Evolutionary conservation across 179 eudicot species (phyloP).

Genomic region (Sideroxylon spinosum): DNA sequence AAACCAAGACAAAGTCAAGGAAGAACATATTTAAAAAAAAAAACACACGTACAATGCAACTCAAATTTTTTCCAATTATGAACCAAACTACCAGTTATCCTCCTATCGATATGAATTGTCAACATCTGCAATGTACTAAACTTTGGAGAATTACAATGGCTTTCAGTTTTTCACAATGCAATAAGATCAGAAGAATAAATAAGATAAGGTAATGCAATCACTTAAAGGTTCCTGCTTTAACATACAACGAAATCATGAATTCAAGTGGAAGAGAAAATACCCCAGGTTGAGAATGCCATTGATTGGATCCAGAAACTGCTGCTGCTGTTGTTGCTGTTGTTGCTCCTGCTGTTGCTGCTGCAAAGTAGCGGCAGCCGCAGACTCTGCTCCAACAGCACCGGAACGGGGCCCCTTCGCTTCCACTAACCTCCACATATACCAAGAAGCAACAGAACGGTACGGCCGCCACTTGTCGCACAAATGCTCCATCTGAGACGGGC

Average conservation of each 20-base stretch:
- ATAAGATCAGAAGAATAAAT: neutral
- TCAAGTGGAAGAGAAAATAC: conserved; percentile 22
- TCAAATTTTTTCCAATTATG: neutral
- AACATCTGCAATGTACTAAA: neutral
- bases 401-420: conserved; percentile 52
- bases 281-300: conserved; percentile 42
- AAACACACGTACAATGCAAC: too few species aligned
- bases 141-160: neutral
- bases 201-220: neutral
- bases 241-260: neutral
- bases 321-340: conserved; percentile 12
- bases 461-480: conserved; percentile 89
- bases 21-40: too few species aligned
- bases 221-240: neutral
- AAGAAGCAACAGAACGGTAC: conserved; percentile 76
- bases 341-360: conserved; percentile 33
- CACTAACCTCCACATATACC: conserved; percentile 89
- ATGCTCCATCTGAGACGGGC: conserved; percentile 88
- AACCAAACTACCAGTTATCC: neutral
- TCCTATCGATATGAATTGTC: neutral
- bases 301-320: conserved; percentile 44
- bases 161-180: neutral
- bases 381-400: conserved; percentile 24
- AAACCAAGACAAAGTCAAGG: neutral
- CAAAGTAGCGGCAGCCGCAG: conserved; percentile 23